Evolutionary conservation across 495 filamentous ascomycete genomes (phyloP), one percentile per base, ranked within the genome.

Genomic region (Neurospora tetraspora): DNA sequence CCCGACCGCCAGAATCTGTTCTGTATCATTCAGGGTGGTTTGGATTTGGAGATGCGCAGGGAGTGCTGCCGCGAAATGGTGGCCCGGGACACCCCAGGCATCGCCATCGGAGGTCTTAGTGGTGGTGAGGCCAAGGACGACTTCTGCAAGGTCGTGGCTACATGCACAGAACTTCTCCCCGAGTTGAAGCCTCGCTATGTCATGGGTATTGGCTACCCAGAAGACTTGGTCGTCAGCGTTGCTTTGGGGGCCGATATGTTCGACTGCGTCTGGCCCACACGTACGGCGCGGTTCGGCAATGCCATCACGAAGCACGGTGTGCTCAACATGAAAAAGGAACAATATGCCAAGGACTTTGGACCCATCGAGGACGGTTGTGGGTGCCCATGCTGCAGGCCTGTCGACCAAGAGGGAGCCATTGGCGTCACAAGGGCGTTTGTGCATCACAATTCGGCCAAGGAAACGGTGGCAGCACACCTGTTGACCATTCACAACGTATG

Each of bases 181-280:
- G 93, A 97, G 70, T 82, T 91, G 68, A 98, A 98, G 79, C 96
- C 96, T 5, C 86, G 96, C 80, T 98, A 99, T 82, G 96, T 98
- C 42, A 98, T 99, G 96, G 96, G 96, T 18, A 94, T 99, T 74
- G 93, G 96, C 39, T 99, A 97, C 79, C 96, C 96, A 1, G 96
- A 98, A 79, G 96, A 99, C 80, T 85, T 99, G 70, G 85, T 99
- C 14, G 93, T 99, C 16, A 94, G 92, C 70, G 86, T 97, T 14
- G 96, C 96, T 12, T 87, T 99, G 6, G 96, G 96, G 5, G 96
- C 96, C 31, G 96, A 99, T 79, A 98, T 99, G 96, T 99, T 99
- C 80, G 96, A 99, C 83, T 99, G 96, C 78, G 96, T 98, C 7
- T 99, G 96, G 96, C 96, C 95, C 9, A 99, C 96, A 34, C 87